Conservation (phyloP, 2,329 filamentous ascomycete genomes). For the Dothistroma septosporum region DNA sequence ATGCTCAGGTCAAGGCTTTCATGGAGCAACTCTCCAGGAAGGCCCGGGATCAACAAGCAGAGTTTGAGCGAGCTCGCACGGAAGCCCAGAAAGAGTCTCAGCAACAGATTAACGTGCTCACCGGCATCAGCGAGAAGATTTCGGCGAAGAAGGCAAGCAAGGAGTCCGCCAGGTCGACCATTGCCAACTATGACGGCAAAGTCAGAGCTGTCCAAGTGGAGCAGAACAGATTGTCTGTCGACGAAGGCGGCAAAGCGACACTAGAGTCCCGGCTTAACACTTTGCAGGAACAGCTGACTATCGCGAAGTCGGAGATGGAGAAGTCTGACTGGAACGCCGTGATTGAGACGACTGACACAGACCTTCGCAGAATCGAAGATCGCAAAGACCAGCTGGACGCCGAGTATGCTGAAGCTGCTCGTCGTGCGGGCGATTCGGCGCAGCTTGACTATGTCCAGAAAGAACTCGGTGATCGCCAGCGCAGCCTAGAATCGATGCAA, state of each 20-base stretch:
- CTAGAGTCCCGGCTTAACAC: conserved; percentile 71
- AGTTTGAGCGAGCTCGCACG: conserved; percentile 68
- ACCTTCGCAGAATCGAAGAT: conserved; percentile 66
- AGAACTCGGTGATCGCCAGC: conserved; percentile 68
- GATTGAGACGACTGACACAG: conserved; percentile 61
- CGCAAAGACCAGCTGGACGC: conserved; percentile 66
- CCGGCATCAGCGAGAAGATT: conserved; percentile 69
- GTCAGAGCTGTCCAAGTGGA: conserved; percentile 62
- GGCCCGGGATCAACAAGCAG: conserved; percentile 70
- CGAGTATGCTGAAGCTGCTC: conserved; percentile 81
- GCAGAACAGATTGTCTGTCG: conserved; percentile 68
- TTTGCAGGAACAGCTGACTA: conserved; percentile 58
- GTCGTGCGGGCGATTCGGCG: conserved; percentile 75
- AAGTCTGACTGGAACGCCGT: conserved; percentile 65
- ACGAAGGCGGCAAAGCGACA: conserved; percentile 77
- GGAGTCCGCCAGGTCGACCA: conserved; percentile 66
- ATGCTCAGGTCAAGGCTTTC: conserved; percentile 70
- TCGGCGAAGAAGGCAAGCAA: conserved; percentile 71
- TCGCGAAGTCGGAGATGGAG: conserved; percentile 60
- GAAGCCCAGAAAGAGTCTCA: conserved; percentile 72
- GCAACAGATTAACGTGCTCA: conserved; percentile 66
- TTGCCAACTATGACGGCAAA: conserved; percentile 68
- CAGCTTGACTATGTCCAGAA: conserved; percentile 79
- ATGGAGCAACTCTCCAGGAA: conserved; percentile 72
- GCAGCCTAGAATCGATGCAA: conserved; percentile 71